These are phyloP conservation scores for Aspergillus sergii DNA, from an alignment of 2,329 filamentous ascomycete species.

Conservation along the genomic window DNA sequence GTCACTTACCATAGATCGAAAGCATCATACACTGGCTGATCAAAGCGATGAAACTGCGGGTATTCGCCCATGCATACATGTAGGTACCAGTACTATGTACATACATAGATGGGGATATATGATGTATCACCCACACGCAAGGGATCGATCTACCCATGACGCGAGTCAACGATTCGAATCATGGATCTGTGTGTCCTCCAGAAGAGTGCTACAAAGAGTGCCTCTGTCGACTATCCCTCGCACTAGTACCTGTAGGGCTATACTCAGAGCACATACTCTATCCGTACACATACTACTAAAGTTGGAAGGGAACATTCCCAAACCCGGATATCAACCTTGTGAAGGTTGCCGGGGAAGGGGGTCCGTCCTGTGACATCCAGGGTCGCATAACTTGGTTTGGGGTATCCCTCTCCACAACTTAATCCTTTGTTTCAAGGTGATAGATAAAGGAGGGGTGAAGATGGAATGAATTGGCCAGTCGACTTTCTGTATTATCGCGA, in stretches of 20 bases:
- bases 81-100: background rate
- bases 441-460: background rate
- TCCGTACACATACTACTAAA: background rate
- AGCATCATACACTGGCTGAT: background rate
- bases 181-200: background rate
- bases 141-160: background rate
- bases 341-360: background rate
- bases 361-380: background rate
- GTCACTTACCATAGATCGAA: background rate
- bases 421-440: background rate
- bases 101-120: background rate
- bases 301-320: background rate
- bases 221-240: background rate
- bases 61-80: background rate
- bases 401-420: background rate
- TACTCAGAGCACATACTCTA: background rate
- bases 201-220: background rate
- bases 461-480: background rate
- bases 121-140: conserved; percentile 3
- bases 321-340: background rate
- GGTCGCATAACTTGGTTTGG: background rate
- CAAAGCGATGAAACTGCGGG: background rate
- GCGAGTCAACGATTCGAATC: background rate
- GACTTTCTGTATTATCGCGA: background rate
- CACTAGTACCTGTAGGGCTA: background rate